phyloP scores from a whole-genome alignment of 768 basidiomycete species.

The Tephrocybe sp. region DNA sequence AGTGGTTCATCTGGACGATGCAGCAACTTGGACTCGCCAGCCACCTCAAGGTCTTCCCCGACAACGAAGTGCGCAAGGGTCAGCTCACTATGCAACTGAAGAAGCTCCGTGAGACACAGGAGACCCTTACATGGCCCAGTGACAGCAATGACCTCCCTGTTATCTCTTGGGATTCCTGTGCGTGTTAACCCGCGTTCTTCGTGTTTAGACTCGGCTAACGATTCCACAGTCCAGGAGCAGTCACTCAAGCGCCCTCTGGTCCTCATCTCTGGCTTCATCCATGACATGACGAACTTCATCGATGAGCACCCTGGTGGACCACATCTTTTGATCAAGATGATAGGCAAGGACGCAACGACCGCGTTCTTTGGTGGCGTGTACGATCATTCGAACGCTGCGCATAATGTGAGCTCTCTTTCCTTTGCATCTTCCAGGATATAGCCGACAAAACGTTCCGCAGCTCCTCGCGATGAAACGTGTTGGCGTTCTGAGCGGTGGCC shows the following conservation, averaged over 20 bases:
- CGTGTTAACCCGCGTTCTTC: constrained; percentile 22
- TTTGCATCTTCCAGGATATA: neutral
- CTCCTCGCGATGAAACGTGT: constrained; percentile 68
- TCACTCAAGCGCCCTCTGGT: constrained; percentile 77
- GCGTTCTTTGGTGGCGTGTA: constrained; percentile 95
- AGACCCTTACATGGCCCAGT: constrained; percentile 76
- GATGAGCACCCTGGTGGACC: constrained; percentile 93
- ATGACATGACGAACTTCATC: constrained; percentile 81
- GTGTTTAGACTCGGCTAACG: constrained; percentile 1
- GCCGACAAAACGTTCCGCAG: constrained; percentile 23
- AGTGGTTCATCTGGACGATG: constrained; percentile 83
- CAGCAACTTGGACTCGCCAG: constrained; percentile 63
- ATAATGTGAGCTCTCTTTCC: constrained; percentile 55
- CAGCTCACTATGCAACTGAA: constrained; percentile 94
- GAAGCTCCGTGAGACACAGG: constrained; percentile 77
- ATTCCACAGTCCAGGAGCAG: constrained; percentile 69
- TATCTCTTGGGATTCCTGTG: constrained; percentile 86
- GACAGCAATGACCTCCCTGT: constrained; percentile 76
- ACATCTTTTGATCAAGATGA: constrained; percentile 78
- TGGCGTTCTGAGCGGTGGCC: constrained; percentile 60
- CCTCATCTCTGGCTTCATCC: constrained; percentile 90
- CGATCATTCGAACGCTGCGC: constrained; percentile 86
- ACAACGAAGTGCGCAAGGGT: constrained; percentile 76
- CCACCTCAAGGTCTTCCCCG: constrained; percentile 66
- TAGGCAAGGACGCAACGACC: constrained; percentile 89